Percentiles rank a stretch among this genome's conserved stretches.
Conservation (phyloP, 1,284 basidiomycete genomes). For the Naganishia sp. region DNA sequence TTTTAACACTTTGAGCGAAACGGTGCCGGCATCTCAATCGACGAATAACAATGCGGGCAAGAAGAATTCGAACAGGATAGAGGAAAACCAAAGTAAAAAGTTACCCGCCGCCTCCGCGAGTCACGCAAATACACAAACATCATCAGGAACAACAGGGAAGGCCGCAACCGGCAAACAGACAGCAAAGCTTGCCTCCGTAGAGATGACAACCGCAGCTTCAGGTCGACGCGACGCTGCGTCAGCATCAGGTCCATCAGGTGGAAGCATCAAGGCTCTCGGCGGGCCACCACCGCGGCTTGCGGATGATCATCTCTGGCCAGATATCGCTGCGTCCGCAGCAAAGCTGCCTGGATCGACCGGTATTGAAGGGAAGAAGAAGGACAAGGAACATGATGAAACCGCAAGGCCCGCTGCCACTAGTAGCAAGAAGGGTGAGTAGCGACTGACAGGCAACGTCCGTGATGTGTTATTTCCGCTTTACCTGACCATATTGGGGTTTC, state of each 20-base stretch:
- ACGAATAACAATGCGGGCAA: not conserved
- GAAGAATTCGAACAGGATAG: not conserved
- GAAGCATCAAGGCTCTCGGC: not conserved
- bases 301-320: constrained; percentile 47
- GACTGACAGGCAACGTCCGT: not conserved
- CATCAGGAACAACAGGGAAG: not conserved
- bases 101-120: not conserved
- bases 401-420: constrained; percentile 1
- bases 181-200: not conserved
- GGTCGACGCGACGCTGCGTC: constrained; percentile 33
- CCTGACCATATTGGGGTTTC: not conserved
- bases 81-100: not conserved
- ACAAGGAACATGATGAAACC: constrained; percentile 38
- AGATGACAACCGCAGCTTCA: not conserved
- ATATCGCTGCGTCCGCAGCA: constrained; percentile 43
- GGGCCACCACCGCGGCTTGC: constrained; percentile 34
- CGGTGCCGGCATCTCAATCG: not conserved
- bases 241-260: constrained; percentile 29
- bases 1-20: constrained; percentile 27
- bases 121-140: too few relatives aligned
- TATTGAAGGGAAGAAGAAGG: constrained; percentile 37
- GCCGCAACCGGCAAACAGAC: not conserved
- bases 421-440: constrained; percentile 37
- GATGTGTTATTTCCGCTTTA: constrained; percentile 4
- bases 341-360: constrained; percentile 40